Evolutionary conservation across 1,284 basidiomycete genomes (phyloP).

Genomic region (Ceratobasidium sp.): DNA sequence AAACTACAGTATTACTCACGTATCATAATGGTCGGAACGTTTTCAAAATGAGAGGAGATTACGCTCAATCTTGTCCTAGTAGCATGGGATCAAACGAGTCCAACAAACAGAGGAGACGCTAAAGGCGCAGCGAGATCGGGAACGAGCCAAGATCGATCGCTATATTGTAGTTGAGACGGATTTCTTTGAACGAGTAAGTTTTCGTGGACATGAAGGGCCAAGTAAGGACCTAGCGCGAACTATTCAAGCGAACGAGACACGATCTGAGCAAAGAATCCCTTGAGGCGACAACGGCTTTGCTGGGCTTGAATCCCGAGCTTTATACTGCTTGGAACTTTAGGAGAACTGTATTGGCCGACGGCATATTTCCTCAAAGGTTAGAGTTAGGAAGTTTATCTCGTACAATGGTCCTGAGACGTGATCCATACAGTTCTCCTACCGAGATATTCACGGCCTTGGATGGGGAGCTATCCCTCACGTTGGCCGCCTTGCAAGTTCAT

Average conservation of each 20-base stretch:
- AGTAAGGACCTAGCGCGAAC: background rate
- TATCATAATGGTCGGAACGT: conserved; percentile 16
- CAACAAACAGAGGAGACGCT: conserved; percentile 66
- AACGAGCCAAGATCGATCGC: conserved; percentile 74
- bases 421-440: conserved; percentile 59
- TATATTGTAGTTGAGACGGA: conserved; percentile 73
- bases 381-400: conserved; percentile 33
- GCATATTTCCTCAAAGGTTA: conserved; percentile 72
- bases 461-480: conserved; percentile 81
- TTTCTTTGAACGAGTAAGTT: conserved; percentile 68
- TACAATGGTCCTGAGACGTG: background rate
- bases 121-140: conserved; percentile 70
- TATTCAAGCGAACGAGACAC: conserved; percentile 64
- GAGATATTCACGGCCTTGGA: conserved; percentile 69
- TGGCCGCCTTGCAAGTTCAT: conserved; percentile 75
- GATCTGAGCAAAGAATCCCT: conserved; percentile 76
- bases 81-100: conserved; percentile 83
- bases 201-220: background rate
- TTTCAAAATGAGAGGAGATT: background rate
- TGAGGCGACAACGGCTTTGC: conserved; percentile 72
- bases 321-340: conserved; percentile 95
- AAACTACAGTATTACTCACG: background rate
- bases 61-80: background rate
- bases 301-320: conserved; percentile 86
- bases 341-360: conserved; percentile 74